phyloP scores from a whole-genome alignment of 1,284 basidiomycete genomes.

The Earliella scabrosa region DNA sequence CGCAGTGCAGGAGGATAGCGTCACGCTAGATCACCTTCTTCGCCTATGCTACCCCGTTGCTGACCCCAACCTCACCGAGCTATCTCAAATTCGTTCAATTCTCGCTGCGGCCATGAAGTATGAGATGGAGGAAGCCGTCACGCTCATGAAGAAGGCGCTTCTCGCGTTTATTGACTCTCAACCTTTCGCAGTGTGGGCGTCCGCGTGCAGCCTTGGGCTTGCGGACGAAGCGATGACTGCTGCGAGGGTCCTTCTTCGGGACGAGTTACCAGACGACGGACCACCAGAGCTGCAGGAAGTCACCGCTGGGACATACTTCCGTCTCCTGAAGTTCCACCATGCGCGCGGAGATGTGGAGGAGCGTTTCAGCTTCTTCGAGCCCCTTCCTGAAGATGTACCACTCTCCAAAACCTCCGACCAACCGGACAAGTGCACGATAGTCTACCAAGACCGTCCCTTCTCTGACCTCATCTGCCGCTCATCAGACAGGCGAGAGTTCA shows the following conservation, averaged over 20 bases:
- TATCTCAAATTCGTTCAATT: conserved; percentile 9
- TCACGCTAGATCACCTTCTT: conserved; percentile 39
- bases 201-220: conserved; percentile 2
- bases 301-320: conserved; percentile 18
- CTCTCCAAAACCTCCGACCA: not conserved
- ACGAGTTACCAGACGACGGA: not conserved
- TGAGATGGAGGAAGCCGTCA: conserved; percentile 20
- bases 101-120: conserved; percentile 28
- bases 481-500: conserved; percentile 1
- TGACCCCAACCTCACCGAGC: conserved; percentile 19
- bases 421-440: not conserved
- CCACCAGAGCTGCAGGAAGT: conserved; percentile 14
- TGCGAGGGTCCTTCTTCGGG: not conserved
- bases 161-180: not conserved
- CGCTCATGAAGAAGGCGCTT: conserved; percentile 9
- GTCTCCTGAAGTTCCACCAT: conserved; percentile 17
- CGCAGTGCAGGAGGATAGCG: conserved; percentile 37
- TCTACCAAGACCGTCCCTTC: conserved; percentile 4
- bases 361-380: conserved; percentile 9
- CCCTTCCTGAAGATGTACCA: not conserved
- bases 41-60: conserved; percentile 42
- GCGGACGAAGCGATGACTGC: conserved; percentile 2
- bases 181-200: conserved; percentile 10
- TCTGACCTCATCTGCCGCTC: conserved; percentile 14
- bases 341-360: not conserved